Percentiles rank a stretch among this genome's conserved stretches.
Conservation (phyloP, 2,329 filamentous ascomycete species). For the Penicillium sp. region DNA sequence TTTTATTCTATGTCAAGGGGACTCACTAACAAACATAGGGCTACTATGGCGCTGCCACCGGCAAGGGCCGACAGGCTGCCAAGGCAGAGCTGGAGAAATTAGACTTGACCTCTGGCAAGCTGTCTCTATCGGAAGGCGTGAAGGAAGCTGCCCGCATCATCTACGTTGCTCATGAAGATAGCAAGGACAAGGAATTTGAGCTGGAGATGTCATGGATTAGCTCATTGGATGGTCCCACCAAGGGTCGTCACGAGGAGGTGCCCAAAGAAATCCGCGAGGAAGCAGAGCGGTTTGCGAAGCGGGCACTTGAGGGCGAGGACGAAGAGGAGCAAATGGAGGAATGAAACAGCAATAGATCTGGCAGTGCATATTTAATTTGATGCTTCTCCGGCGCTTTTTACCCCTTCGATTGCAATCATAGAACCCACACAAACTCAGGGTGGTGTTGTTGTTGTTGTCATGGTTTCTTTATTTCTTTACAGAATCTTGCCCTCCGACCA, state of each 20-base stretch:
- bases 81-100: constrained; percentile 99
- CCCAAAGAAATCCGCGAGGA: constrained; percentile 88
- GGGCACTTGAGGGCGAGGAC: constrained; percentile 82
- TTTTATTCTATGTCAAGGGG: background rate
- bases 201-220: constrained; percentile 99
- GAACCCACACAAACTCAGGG: background rate
- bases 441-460: background rate
- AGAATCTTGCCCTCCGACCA: constrained; percentile 72
- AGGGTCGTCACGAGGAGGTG: constrained; percentile 90
- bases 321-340: constrained; percentile 90
- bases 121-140: constrained; percentile 82
- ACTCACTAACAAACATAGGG: constrained; percentile 54
- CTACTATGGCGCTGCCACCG: constrained; percentile 96
- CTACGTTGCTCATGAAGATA: constrained; percentile 96
- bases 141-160: constrained; percentile 98
- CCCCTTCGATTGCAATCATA: background rate
- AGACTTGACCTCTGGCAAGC: constrained; percentile 73
- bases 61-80: constrained; percentile 93
- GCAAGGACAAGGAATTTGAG: constrained; percentile 99
- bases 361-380: constrained; percentile 18
- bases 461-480: constrained; percentile 15
- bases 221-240: constrained; percentile 77
- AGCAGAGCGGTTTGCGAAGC: constrained; percentile 90
- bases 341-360: constrained; percentile 48
- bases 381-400: constrained; percentile 5